A percentile compares a stretch with the other conserved stretches of the same genome.
These are phyloP conservation scores for Cynara cardunculus DNA, from an alignment of 129 eudicot species.

Conservation along the genomic window DNA sequence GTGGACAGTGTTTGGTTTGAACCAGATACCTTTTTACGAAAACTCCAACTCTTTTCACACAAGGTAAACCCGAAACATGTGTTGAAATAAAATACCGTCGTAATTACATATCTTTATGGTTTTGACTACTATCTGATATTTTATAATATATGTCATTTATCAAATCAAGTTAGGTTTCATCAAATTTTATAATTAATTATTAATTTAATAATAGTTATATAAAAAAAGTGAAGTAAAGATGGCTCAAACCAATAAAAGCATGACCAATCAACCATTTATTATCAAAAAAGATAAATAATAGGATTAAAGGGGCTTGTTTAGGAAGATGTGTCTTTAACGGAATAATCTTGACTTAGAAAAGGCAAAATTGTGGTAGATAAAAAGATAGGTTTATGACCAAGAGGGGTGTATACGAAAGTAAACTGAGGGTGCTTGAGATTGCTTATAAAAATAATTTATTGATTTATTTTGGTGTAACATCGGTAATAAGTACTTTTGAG, in stretches of 20 bases:
- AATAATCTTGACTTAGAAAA: conserved; percentile 20
- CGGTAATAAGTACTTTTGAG: no score
- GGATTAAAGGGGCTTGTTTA: conserved; percentile 6
- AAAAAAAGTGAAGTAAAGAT: neutral
- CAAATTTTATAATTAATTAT: neutral
- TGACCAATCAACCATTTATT: conserved; percentile 15
- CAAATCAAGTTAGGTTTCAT: neutral
- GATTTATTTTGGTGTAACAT: no score
- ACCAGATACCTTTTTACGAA: neutral
- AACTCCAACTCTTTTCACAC: neutral
- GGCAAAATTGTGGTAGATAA: neutral
- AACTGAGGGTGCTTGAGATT: no score
- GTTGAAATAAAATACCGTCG: neutral
- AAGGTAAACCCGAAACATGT: neutral
- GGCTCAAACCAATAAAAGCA: conserved; percentile 16
- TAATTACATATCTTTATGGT: neutral
- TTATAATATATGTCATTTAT: conserved; percentile 8
- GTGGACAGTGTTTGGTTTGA: neutral
- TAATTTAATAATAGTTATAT: conserved; percentile 1
- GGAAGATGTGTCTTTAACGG: conserved; percentile 33
- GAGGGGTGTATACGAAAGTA: neutral
- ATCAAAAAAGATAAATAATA: neutral
- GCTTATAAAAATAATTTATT: no score
- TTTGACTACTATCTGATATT: neutral
- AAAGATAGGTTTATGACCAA: neutral